Percentiles rank a stretch among this genome's conserved stretches.
Conservation (phyloP, 768 basidiomycete species). For the Hypsizygus marmoreus region DNA sequence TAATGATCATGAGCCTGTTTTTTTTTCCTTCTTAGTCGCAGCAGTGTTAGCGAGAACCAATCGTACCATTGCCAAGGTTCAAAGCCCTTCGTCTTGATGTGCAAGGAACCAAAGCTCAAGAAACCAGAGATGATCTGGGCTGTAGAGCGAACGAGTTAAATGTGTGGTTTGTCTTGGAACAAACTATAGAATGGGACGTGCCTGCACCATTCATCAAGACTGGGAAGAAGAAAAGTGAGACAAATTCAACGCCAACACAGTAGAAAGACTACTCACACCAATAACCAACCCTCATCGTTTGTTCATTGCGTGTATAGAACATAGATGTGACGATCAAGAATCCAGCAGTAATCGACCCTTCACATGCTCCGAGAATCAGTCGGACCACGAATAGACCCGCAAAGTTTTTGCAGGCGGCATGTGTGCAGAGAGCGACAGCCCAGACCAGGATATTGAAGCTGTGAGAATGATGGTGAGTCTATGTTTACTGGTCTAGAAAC, state of each 20-base stretch:
- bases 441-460: slow-evolving; percentile 71
- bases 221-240: slow-evolving; percentile 20
- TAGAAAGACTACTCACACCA: slow-evolving; percentile 58
- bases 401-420: slow-evolving; percentile 75
- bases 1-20: slow-evolving; percentile 68
- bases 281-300: slow-evolving; percentile 69
- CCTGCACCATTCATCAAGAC: slow-evolving; percentile 80
- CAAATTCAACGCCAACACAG: background rate
- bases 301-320: slow-evolving; percentile 77
- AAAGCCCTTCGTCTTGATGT: slow-evolving; percentile 56
- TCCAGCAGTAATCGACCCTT: slow-evolving; percentile 71
- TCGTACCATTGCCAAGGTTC: slow-evolving; percentile 74
- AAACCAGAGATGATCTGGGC: slow-evolving; percentile 75
- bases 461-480: background rate
- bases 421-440: slow-evolving; percentile 58
- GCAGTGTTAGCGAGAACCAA: background rate
- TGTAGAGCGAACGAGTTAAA: slow-evolving; percentile 22
- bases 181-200: slow-evolving; percentile 22
- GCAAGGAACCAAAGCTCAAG: slow-evolving; percentile 64
- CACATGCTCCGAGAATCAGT: slow-evolving; percentile 70
- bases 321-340: slow-evolving; percentile 77
- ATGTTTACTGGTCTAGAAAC: background rate
- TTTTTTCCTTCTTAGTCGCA: background rate
- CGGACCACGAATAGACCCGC: slow-evolving; percentile 63
- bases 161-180: too few relatives aligned